A percentile compares a stretch with the other conserved stretches of the same genome.
Evolutionary conservation across 768 basidiomycete genomes (phyloP).

Genomic region (Leccinum disarticulatum): DNA sequence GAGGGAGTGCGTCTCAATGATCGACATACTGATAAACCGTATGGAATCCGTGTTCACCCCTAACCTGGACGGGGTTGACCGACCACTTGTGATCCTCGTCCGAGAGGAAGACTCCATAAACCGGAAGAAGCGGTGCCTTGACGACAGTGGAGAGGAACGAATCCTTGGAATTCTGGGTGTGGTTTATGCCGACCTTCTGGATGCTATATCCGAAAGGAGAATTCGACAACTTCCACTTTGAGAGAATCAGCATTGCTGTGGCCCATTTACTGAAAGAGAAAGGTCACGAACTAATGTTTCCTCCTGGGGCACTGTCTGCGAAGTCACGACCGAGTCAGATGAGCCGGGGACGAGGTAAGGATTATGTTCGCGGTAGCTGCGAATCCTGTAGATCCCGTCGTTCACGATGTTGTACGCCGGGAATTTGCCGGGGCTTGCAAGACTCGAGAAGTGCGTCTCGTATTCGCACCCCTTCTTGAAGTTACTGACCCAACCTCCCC

Average conservation of each 20-base stretch:
- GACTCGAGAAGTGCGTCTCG: background rate
- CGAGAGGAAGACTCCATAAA: background rate
- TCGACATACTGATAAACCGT: background rate
- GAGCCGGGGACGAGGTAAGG: background rate
- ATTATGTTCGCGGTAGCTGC: background rate
- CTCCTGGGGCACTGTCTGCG: background rate
- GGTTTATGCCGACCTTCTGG: background rate
- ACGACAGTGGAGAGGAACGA: background rate
- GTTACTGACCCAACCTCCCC: background rate
- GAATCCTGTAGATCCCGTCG: constrained; percentile 2
- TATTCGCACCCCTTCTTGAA: constrained; percentile 3
- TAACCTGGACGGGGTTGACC: background rate
- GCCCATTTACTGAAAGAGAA: background rate
- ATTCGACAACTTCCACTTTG: constrained; percentile 3
- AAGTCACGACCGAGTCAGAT: background rate
- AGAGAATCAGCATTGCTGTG: background rate
- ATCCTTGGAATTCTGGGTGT: too few relatives aligned
- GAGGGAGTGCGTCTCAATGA: background rate
- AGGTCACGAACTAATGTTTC: background rate
- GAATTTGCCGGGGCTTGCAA: background rate
- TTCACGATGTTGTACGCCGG: constrained; percentile 1
- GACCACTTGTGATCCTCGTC: background rate
- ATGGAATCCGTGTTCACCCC: background rate
- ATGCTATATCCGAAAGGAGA: background rate
- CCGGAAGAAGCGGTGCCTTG: background rate